Percentiles rank a stretch among this genome's conserved stretches.
Conservation (phyloP, 768 basidiomycete genomes). For the Pleurotus tuber-regium region DNA sequence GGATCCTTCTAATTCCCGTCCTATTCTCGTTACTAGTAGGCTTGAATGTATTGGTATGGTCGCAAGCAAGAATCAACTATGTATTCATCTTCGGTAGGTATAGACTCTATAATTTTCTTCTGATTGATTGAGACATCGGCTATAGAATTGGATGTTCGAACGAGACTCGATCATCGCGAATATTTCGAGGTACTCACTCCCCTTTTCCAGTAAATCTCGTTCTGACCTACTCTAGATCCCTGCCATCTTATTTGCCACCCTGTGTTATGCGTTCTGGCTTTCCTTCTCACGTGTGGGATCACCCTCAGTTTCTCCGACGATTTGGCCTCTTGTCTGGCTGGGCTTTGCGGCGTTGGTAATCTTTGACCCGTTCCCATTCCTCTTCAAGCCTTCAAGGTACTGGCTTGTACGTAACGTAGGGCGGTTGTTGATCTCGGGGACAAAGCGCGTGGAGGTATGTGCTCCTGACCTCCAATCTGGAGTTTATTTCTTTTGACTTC, state of each 20-base stretch:
- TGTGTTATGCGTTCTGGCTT: constrained; percentile 83
- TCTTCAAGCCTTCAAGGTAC: constrained; percentile 63
- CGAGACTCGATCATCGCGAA: constrained; percentile 73
- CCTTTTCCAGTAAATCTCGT: background rate
- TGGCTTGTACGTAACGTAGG: constrained; percentile 74
- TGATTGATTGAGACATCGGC: no score
- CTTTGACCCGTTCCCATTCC: constrained; percentile 73
- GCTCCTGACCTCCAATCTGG: constrained; percentile 1
- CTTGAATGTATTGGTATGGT: constrained; percentile 81
- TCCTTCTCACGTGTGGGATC: constrained; percentile 68
- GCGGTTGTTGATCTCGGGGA: constrained; percentile 67
- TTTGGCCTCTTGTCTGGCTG: constrained; percentile 86
- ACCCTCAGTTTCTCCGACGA: constrained; percentile 54
- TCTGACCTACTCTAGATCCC: constrained; percentile 57
- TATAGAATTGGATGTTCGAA: constrained; percentile 66
- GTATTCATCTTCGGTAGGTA: constrained; percentile 83
- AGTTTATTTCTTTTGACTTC: background rate
- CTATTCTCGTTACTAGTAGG: constrained; percentile 78
- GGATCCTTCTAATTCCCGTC: constrained; percentile 67
- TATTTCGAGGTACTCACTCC: constrained; percentile 51
- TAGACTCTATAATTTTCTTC: no score
- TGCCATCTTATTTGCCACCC: constrained; percentile 67
- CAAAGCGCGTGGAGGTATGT: constrained; percentile 70
- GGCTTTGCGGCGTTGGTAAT: constrained; percentile 54
- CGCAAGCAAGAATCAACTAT: constrained; percentile 79